Conservation (phyloP, 1,284 basidiomycete species). For the Ustilago sp. region DNA sequence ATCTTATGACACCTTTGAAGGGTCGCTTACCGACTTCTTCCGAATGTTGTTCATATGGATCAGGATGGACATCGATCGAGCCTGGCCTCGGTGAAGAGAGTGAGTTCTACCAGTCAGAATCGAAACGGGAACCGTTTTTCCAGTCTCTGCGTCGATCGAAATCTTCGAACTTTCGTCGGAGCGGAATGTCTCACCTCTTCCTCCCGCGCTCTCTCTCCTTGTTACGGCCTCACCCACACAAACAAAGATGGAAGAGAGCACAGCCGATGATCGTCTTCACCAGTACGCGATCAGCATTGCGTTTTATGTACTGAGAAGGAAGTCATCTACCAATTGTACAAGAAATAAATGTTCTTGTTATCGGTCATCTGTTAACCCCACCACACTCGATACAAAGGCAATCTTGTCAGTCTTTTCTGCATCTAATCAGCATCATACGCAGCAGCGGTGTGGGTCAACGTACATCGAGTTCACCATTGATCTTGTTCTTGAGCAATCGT, state of each 20-base stretch:
- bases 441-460: slow-evolving; percentile 1
- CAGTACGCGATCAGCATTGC: background rate
- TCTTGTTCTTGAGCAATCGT: slow-evolving; percentile 38
- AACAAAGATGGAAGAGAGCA: background rate
- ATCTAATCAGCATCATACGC: background rate
- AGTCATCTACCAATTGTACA: slow-evolving; percentile 25
- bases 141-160: background rate
- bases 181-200: background rate
- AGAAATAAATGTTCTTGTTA: slow-evolving; percentile 42
- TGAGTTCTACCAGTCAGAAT: background rate
- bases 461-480: slow-evolving; percentile 40
- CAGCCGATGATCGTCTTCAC: background rate
- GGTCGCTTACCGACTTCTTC: background rate
- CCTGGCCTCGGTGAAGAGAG: background rate
- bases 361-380: slow-evolving; percentile 29
- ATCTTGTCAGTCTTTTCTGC: background rate
- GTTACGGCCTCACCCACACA: background rate
- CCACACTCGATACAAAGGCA: background rate
- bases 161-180: background rate
- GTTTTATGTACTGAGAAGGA: background rate
- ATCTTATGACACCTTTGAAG: background rate
- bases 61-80: background rate
- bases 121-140: background rate
- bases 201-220: background rate
- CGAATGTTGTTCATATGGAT: background rate